These are phyloP conservation scores for Zasmidium cellare DNA, from an alignment of 2,329 filamentous ascomycete genomes.

Conservation along the genomic window DNA sequence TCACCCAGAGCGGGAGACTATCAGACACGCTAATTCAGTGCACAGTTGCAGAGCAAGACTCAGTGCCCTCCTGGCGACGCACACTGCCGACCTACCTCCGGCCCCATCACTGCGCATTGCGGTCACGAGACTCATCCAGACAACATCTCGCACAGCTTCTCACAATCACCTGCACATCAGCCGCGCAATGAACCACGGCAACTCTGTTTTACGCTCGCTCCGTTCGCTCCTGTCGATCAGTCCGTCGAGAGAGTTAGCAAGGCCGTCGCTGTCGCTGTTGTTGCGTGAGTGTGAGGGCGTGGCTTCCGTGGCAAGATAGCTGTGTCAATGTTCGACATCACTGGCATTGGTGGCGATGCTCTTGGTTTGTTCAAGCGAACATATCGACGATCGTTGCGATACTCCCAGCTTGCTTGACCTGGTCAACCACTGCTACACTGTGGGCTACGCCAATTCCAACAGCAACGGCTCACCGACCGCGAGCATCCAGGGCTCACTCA, in stretches of 20 bases:
- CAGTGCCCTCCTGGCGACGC: too few relatives aligned
- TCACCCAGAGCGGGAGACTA: too few relatives aligned
- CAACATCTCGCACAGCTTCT: neutral
- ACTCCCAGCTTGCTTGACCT: too few relatives aligned
- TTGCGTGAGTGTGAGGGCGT: neutral
- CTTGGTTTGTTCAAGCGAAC: neutral
- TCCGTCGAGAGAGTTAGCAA: neutral
- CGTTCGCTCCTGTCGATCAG: neutral
- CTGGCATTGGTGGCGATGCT: neutral
- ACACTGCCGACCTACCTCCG: too few relatives aligned
- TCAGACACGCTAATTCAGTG: too few relatives aligned
- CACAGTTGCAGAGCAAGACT: too few relatives aligned
- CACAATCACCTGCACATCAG: neutral
- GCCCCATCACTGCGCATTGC: too few relatives aligned
- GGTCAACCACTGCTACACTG: conserved; percentile 15
- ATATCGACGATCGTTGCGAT: too few relatives aligned
- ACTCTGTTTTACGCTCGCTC: neutral
- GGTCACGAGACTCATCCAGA: too few relatives aligned
- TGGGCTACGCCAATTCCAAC: conserved; percentile 15
- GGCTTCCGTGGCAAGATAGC: neutral
- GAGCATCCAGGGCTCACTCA: conserved; percentile 12
- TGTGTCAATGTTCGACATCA: neutral
- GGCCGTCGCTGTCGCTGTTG: neutral
- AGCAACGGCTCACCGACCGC: conserved; percentile 16
- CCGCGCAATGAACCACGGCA: neutral